These are phyloP conservation scores for Candida ficus DNA, from an alignment of 805 yeast species.

Conservation along the genomic window DNA sequence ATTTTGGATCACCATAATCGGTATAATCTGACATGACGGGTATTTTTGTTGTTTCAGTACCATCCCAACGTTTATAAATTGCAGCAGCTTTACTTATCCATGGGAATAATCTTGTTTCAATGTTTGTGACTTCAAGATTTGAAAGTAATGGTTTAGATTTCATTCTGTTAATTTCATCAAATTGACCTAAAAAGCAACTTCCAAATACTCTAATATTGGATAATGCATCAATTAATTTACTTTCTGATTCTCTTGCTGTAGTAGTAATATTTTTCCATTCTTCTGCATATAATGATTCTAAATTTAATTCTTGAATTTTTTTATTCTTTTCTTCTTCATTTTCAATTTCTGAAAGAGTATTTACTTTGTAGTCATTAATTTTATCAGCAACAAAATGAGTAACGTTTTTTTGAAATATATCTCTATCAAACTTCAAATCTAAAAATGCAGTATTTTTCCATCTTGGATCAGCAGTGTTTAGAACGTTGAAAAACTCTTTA, in stretches of 20 bases:
- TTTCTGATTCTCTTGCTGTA: conserved; percentile 20
- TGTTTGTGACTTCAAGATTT: conserved; percentile 23
- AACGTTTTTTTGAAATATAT: conserved; percentile 19
- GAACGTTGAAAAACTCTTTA: no score
- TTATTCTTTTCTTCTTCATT: conserved; percentile 15
- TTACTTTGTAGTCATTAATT: conserved; percentile 12
- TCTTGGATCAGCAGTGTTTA: no score
- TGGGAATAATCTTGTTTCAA: conserved; percentile 35
- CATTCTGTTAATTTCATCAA: conserved; percentile 7
- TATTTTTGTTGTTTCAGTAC: conserved; percentile 14
- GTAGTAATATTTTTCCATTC: conserved; percentile 14
- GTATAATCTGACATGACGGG: conserved; percentile 15
- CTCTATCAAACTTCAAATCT: conserved; percentile 17
- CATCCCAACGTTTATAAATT: conserved; percentile 34
- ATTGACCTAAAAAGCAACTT: conserved; percentile 24
- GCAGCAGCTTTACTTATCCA: conserved; percentile 35
- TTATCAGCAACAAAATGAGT: conserved; percentile 13
- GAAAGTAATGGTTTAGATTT: neutral
- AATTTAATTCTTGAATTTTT: conserved; percentile 10
- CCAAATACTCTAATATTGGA: conserved; percentile 25
- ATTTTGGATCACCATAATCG: no score
- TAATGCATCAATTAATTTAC: conserved; percentile 20
- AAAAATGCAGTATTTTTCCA: conserved; percentile 23
- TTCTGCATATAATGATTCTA: conserved; percentile 3
- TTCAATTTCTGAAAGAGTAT: conserved; percentile 3